Conservation (phyloP, 768 basidiomycete species). For the Naganishia vaughanmartiniae region DNA sequence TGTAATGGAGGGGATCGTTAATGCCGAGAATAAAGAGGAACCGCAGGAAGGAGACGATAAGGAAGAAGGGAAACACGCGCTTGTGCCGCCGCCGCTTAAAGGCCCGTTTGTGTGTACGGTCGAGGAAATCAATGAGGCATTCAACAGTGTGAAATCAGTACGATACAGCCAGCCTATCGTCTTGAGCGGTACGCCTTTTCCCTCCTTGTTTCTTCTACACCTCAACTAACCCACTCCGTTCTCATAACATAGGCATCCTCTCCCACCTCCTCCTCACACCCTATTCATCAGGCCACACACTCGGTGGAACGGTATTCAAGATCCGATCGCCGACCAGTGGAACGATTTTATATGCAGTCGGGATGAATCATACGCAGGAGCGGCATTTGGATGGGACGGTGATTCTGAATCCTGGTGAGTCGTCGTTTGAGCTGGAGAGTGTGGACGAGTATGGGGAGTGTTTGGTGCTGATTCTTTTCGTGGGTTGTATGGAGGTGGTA, state of each 20-base stretch:
- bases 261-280: slow-evolving; percentile 63
- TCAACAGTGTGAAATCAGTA: slow-evolving; percentile 84
- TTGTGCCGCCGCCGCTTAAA: slow-evolving; percentile 39
- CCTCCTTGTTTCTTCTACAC: not conserved
- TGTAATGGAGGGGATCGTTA: slow-evolving; percentile 17
- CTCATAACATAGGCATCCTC: slow-evolving; percentile 37
- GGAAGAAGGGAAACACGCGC: slow-evolving; percentile 17
- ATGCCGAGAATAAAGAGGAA: slow-evolving; percentile 34
- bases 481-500: slow-evolving; percentile 26
- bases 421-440: no score
- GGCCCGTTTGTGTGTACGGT: slow-evolving; percentile 67
- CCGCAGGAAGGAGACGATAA: slow-evolving; percentile 33
- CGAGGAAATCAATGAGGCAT: slow-evolving; percentile 86
- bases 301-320: slow-evolving; percentile 98
- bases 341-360: slow-evolving; percentile 89
- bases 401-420: slow-evolving; percentile 56
- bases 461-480: not conserved
- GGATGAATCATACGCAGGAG: slow-evolving; percentile 94
- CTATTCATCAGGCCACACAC: slow-evolving; percentile 88
- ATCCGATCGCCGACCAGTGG: slow-evolving; percentile 96
- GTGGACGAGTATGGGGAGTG: no score
- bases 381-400: slow-evolving; percentile 93
- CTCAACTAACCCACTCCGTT: slow-evolving; percentile 8
- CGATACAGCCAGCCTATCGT: slow-evolving; percentile 94
- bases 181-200: slow-evolving; percentile 67